Evolutionary conservation across 495 filamentous ascomycete genomes (phyloP).

Genomic region (Penicillium malachiteum): DNA sequence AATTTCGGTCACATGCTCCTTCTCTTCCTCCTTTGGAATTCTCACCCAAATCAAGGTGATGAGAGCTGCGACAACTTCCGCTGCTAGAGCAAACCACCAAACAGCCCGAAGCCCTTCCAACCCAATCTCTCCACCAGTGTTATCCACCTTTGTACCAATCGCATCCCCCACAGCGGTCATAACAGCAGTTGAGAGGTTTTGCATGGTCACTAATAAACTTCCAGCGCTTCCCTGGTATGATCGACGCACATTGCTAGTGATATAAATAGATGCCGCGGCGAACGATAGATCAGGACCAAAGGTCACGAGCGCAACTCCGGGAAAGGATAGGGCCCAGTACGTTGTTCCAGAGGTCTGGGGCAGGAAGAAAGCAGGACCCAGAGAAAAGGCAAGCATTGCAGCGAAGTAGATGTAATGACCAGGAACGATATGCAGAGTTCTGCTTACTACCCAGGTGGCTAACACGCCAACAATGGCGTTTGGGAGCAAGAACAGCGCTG

Average conservation of each 20-base stretch:
- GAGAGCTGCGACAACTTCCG: slow-evolving; percentile 36
- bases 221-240: slow-evolving; percentile 37
- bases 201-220: slow-evolving; percentile 35
- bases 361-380: slow-evolving; percentile 35
- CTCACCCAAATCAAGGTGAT: slow-evolving; percentile 43
- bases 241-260: slow-evolving; percentile 32
- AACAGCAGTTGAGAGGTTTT: slow-evolving; percentile 40
- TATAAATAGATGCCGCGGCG: slow-evolving; percentile 35
- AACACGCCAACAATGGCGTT: slow-evolving; percentile 45
- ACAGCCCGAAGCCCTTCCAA: slow-evolving; percentile 43
- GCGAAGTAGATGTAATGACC: slow-evolving; percentile 49
- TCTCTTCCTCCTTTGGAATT: slow-evolving; percentile 50
- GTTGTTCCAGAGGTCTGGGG: slow-evolving; percentile 28
- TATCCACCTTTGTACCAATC: slow-evolving; percentile 42
- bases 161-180: slow-evolving; percentile 46
- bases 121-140: slow-evolving; percentile 34
- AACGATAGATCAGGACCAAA: slow-evolving; percentile 37
- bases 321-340: slow-evolving; percentile 34
- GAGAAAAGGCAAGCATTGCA: slow-evolving; percentile 33
- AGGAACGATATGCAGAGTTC: slow-evolving; percentile 43
- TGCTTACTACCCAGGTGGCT: slow-evolving; percentile 47
- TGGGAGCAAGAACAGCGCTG: slow-evolving; percentile 43
- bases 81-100: slow-evolving; percentile 50
- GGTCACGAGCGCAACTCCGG: slow-evolving; percentile 29
- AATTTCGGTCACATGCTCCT: slow-evolving; percentile 44